phyloP scores from a whole-genome alignment of 2,329 filamentous ascomycete species.

The Aureobasidium leucospermi region DNA sequence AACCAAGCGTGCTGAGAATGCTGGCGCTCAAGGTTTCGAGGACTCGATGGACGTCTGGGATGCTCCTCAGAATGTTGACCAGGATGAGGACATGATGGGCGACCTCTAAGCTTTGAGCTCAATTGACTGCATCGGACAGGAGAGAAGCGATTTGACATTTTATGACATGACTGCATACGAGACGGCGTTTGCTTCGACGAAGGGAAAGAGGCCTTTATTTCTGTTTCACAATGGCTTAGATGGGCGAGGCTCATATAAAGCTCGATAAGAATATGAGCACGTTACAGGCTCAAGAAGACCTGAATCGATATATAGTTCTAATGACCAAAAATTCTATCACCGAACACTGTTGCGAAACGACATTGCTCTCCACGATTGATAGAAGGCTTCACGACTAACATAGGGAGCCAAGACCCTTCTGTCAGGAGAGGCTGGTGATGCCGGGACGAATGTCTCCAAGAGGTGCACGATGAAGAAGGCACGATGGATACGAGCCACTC shows the following conservation, averaged over 20 bases:
- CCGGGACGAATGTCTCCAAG: too few relatives aligned
- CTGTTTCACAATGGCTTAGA: neutral
- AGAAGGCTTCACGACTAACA: too few relatives aligned
- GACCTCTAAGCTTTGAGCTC: neutral
- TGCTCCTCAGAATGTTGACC: conserved; percentile 16
- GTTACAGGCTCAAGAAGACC: neutral
- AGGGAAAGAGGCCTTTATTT: neutral
- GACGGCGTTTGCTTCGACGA: neutral
- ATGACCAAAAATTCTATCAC: neutral
- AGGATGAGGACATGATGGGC: conserved; percentile 27
- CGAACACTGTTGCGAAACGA: too few relatives aligned
- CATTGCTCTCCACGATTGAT: too few relatives aligned
- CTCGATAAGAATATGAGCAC: neutral
- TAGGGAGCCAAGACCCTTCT: too few relatives aligned
- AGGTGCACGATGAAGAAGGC: too few relatives aligned
- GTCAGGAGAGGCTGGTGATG: too few relatives aligned
- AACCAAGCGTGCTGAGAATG: conserved; percentile 30
- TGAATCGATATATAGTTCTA: neutral
- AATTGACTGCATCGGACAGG: neutral
- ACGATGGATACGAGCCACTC: too few relatives aligned
- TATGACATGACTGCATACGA: conserved; percentile 4
- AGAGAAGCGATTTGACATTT: neutral
- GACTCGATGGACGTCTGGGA: conserved; percentile 30
- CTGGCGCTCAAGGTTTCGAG: conserved; percentile 26
- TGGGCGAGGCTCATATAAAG: neutral